Evolutionary conservation across 768 basidiomycete species (phyloP).

Genomic region (Pholiota microspora): DNA sequence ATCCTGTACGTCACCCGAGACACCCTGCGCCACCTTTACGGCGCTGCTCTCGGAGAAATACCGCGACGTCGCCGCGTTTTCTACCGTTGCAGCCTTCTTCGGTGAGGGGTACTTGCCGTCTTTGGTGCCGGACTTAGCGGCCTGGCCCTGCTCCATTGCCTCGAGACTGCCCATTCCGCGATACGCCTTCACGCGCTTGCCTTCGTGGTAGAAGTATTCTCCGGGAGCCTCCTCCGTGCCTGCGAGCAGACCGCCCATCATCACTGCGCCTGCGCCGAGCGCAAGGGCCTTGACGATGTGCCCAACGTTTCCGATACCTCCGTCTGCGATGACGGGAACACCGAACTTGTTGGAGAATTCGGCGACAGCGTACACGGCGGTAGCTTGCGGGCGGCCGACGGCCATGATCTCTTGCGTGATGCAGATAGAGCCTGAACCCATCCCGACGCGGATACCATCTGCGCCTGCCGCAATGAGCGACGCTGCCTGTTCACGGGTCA

Average conservation of each 20-base stretch:
- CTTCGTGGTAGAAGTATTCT: conserved; percentile 99
- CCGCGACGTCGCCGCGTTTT: conserved; percentile 94
- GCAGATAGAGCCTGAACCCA: conserved; percentile 98
- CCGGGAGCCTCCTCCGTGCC: conserved; percentile 97
- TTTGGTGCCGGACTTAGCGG: conserved; percentile 27
- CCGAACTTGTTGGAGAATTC: conserved; percentile 94
- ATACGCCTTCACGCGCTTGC: conserved; percentile 98
- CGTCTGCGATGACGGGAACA: conserved; percentile 95
- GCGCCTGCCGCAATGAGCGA: conserved; percentile 91
- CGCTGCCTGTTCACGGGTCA: conserved; percentile 96
- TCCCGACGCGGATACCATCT: conserved; percentile 93
- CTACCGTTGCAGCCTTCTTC: conserved; percentile 48
- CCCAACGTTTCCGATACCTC: conserved; percentile 92
- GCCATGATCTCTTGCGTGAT: conserved; percentile 99
- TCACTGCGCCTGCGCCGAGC: conserved; percentile 92
- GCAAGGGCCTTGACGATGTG: conserved; percentile 97
- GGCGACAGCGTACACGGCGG: conserved; percentile 94
- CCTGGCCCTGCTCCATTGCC: conserved; percentile 83
- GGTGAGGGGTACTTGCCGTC: conserved; percentile 46
- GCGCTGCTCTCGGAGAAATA: conserved; percentile 93
- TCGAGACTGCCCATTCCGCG: conserved; percentile 98
- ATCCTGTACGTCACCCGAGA: conserved; percentile 95
- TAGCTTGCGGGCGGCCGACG: conserved; percentile 96
- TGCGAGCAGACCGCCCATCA: conserved; percentile 97
- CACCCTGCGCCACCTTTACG: conserved; percentile 96